Conservation (phyloP, 164 flowering plant genomes). For the Buxus sempervirens region DNA sequence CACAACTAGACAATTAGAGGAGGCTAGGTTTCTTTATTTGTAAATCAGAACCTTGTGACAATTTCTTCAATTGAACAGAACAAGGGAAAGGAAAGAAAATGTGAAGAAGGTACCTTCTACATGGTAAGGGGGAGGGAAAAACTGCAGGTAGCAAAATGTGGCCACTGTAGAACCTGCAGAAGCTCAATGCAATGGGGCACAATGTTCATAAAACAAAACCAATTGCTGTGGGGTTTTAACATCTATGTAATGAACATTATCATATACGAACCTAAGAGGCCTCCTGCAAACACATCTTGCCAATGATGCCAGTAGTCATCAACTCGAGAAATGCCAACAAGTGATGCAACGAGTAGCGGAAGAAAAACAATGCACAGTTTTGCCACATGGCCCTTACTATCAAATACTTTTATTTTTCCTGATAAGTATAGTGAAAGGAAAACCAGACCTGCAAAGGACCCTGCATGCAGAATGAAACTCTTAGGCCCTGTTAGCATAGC, state of each 20-base stretch:
- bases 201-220: neutral
- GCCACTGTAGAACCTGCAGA: slow-evolving; percentile 62
- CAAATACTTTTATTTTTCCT: slow-evolving; percentile 74
- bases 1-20: no score
- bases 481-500: no score
- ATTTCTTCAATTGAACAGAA: no score
- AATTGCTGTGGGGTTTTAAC: neutral
- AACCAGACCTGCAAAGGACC: slow-evolving; percentile 89
- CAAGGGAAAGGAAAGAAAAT: neutral
- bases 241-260: slow-evolving; percentile 5
- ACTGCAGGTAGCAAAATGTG: slow-evolving; percentile 72
- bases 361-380: slow-evolving; percentile 70
- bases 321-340: slow-evolving; percentile 78
- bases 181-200: neutral
- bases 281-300: slow-evolving; percentile 91
- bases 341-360: slow-evolving; percentile 67
- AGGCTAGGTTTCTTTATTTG: no score
- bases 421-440: slow-evolving; percentile 72
- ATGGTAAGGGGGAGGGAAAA: slow-evolving; percentile 77
- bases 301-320: slow-evolving; percentile 95
- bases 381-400: slow-evolving; percentile 72
- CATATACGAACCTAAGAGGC: slow-evolving; percentile 56
- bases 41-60: no score
- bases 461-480: slow-evolving; percentile 30
- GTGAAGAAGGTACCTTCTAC: slow-evolving; percentile 41